Conservation (phyloP, 352 stramenopile species). For the Lagenidium sp. region DNA sequence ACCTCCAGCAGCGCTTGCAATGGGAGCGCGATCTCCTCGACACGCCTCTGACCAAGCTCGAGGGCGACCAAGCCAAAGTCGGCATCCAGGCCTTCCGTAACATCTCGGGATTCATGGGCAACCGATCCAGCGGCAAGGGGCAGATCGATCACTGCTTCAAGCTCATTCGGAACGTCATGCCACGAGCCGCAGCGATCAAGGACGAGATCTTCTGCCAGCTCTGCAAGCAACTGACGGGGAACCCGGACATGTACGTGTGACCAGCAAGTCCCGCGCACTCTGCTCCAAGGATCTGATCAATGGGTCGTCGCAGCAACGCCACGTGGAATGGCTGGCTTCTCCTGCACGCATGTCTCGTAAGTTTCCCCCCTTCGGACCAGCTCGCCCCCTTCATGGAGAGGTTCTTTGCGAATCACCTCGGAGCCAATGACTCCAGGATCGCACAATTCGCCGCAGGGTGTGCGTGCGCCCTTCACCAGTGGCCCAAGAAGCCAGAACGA, state of each 20-base stretch:
- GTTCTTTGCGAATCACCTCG: constrained; percentile 37
- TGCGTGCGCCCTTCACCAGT: constrained; percentile 25
- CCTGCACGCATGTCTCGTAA: constrained; percentile 50
- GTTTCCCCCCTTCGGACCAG: constrained; percentile 36
- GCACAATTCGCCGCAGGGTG: constrained; percentile 31
- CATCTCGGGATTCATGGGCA: constrained; percentile 74
- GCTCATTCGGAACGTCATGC: constrained; percentile 58
- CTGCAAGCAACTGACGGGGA: constrained; percentile 65
- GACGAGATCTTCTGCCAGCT: constrained; percentile 81
- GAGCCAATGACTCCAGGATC: constrained; percentile 15
- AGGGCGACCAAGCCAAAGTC: constrained; percentile 30
- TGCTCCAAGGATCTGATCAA: too few relatives aligned
- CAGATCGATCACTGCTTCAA: constrained; percentile 66
- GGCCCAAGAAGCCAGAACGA: constrained; percentile 29
- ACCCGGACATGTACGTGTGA: constrained; percentile 33
- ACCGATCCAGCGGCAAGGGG: constrained; percentile 45
- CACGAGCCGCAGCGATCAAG: constrained; percentile 36
- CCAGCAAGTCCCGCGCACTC: too few relatives aligned
- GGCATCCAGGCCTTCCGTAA: constrained; percentile 66
- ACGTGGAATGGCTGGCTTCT: constrained; percentile 63
- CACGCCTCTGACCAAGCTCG: constrained; percentile 33
- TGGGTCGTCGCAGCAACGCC: constrained; percentile 34
- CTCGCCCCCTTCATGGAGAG: constrained; percentile 43
- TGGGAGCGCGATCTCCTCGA: constrained; percentile 57
- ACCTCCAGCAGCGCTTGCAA: constrained; percentile 38